Evolutionary conservation across 306 rosid species (phyloP).

Genomic region (Quercus bicolor): DNA sequence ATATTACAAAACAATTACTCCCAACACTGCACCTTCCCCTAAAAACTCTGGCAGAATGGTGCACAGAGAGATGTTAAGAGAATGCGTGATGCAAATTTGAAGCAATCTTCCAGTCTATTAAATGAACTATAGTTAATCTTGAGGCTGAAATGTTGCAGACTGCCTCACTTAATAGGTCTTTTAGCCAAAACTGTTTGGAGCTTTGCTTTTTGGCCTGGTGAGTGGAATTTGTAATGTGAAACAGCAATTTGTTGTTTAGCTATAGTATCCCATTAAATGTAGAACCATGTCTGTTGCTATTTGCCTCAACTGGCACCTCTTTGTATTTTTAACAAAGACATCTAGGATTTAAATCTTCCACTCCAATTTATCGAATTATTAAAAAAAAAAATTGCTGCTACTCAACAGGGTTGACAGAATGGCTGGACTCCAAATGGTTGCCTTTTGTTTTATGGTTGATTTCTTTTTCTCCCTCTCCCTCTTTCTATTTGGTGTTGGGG

Average conservation of each 20-base stretch:
- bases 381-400: too few relatives aligned
- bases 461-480: not conserved
- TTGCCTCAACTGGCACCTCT: too few relatives aligned
- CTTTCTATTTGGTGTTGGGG: not conserved
- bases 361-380: too few relatives aligned
- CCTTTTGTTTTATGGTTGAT: not conserved
- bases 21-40: not conserved
- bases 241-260: not conserved
- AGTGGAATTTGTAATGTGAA: not conserved
- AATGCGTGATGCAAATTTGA: not conserved
- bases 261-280: not conserved
- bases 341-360: too few relatives aligned
- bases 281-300: not conserved
- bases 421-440: not conserved
- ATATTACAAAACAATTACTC: not conserved
- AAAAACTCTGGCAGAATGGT: not conserved
- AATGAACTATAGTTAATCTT: not conserved
- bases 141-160: not conserved
- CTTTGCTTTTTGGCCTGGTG: not conserved
- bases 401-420: not conserved
- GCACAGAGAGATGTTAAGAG: not conserved
- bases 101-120: not conserved
- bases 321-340: too few relatives aligned
- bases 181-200: not conserved
- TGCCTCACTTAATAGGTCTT: not conserved